Conservation (phyloP, 768 basidiomycete species). For the Pleurotus eryngii region DNA sequence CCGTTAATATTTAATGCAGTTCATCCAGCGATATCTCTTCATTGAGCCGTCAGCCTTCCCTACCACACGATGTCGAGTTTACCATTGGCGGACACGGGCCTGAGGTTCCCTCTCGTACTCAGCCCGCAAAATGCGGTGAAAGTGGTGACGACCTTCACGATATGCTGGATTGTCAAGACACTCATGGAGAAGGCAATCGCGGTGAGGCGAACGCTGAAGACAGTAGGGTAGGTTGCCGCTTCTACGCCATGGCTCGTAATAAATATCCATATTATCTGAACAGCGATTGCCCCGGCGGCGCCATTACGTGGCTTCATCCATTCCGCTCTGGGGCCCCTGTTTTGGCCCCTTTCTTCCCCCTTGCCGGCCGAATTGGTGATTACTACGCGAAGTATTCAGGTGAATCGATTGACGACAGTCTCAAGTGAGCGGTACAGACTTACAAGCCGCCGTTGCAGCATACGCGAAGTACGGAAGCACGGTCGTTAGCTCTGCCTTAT, state of each 20-base stretch:
- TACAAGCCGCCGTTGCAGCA: slow-evolving; percentile 11
- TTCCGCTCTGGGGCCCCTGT: slow-evolving; percentile 7
- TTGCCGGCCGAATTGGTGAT: background rate
- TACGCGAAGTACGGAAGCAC: slow-evolving; percentile 38
- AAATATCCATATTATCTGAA: background rate
- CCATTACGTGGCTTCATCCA: slow-evolving; percentile 6
- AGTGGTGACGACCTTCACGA: background rate
- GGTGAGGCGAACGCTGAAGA: background rate
- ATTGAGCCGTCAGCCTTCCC: no score
- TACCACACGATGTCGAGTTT: background rate
- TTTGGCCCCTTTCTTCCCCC: slow-evolving; percentile 2
- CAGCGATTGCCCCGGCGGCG: slow-evolving; percentile 2
- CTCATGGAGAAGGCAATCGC: background rate
- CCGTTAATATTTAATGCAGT: no score
- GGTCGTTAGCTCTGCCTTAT: slow-evolving; percentile 29
- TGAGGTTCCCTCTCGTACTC: background rate
- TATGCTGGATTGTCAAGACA: slow-evolving; percentile 1
- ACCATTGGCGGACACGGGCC: background rate
- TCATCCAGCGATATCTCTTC: no score
- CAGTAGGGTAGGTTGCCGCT: background rate
- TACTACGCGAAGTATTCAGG: slow-evolving; percentile 5
- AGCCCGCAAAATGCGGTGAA: background rate
- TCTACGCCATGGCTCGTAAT: background rate
- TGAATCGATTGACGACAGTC: background rate
- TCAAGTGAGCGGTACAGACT: background rate